Evolutionary conservation across 176 grass and related monocot genomes (phyloP).

Genomic region (Oryza coarctata): DNA sequence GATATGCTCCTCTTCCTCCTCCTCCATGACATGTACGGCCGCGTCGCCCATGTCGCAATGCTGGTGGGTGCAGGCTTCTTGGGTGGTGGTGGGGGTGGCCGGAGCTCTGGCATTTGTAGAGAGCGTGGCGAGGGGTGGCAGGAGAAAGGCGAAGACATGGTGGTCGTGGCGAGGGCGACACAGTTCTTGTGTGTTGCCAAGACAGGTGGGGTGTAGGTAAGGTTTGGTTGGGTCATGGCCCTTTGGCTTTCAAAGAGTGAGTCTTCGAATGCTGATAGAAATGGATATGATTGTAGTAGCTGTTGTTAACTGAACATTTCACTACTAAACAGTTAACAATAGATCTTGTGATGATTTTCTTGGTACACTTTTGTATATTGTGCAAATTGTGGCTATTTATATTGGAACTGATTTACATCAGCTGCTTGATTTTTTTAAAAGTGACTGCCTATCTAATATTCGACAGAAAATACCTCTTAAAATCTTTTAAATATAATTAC

Average conservation of each 20-base stretch:
- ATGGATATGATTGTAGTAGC: neutral
- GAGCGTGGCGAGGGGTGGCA: neutral
- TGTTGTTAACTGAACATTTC: too few species aligned
- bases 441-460: too few species aligned
- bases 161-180: neutral
- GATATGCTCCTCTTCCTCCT: conserved; percentile 58
- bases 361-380: too few species aligned
- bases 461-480: too few species aligned
- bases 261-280: neutral
- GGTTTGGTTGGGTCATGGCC: conserved; percentile 51
- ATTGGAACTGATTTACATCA: too few species aligned
- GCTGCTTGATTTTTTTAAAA: too few species aligned
- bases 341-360: neutral
- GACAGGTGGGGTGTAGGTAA: conserved; percentile 43
- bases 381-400: too few species aligned
- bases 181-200: conserved; percentile 46
- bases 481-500: too few species aligned
- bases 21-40: neutral
- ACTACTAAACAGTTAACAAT: neutral
- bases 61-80: neutral
- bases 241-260: conserved; percentile 31
- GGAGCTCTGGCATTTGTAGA: conserved; percentile 43
- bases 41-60: conserved; percentile 42
- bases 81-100: neutral
- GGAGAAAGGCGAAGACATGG: conserved; percentile 5